Base-by-base conservation (phyloP, 768 basidiomycete species). In the Amanita inopinata region DNA sequence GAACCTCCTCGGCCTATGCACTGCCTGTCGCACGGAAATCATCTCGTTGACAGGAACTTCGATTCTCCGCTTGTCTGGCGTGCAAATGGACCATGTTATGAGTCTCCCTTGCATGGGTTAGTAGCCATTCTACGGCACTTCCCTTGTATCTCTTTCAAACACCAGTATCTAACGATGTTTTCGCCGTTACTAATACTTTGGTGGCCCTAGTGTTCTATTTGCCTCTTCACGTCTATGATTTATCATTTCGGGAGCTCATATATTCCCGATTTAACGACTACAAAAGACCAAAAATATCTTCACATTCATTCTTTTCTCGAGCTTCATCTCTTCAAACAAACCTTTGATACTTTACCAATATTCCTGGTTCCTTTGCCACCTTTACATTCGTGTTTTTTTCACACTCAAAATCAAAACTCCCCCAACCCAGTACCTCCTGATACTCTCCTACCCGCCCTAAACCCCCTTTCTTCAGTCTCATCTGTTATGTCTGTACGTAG, bases 401-500 rank as follows among this genome's bases (percentile, higher is more conserved):
- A n/a, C n/a, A n/a, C n/a, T n/a, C n/a, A n/a, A n/a, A n/a, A n/a
- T n/a, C n/a, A n/a, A n/a, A n/a, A n/a, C n/a, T n/a, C n/a, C n/a
- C n/a, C n/a, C n/a, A n/a, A n/a, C n/a, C n/a, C n/a, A n/a, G n/a
- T n/a, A n/a, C n/a, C n/a, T n/a, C n/a, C n/a, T n/a, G n/a, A n/a
- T n/a, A n/a, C n/a, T n/a, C n/a, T 42, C 42, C 46, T 52, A 44
- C 48, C 44, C 47, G 49, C 49, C 53, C 51, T 48, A 43, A 40
- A 38, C 49, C 43, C 53, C 53, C 52, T 63, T 59, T 57, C 60
- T 55, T 58, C 49, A 50, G 49, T 53, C 45, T 56, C 50, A 53
- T 48, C 50, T 44, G 37, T 56, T 50, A 52, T 50, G 41, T 51
- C 51, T 44, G 57, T 49, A 46, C 51, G 46, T 49, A 51, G 45